Evolutionary conservation across 2,329 filamentous ascomycete species (phyloP).

Genomic region (Apiospora hydei): DNA sequence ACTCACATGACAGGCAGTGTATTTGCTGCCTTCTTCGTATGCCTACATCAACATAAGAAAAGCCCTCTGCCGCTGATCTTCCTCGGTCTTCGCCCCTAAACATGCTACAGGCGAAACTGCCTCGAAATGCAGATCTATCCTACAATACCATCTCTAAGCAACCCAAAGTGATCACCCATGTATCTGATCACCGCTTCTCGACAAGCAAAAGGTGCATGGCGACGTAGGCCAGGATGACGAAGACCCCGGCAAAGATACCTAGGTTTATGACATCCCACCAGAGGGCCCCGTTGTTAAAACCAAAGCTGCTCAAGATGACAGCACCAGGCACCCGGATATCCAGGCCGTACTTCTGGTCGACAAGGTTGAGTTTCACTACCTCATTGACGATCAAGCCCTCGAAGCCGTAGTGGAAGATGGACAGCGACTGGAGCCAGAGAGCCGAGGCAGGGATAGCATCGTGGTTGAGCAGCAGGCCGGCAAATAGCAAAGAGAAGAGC

Average conservation of each 20-base stretch:
- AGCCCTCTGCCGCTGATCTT: background rate
- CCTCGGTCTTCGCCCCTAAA: background rate
- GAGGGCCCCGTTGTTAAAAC: conserved; percentile 86
- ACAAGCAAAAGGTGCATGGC: conserved; percentile 95
- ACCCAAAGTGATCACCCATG: background rate
- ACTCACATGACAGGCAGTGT: background rate
- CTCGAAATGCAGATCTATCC: conserved; percentile 23
- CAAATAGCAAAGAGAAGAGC: conserved; percentile 95
- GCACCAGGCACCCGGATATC: conserved; percentile 96
- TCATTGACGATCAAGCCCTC: conserved; percentile 98
- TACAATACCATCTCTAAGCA: conserved; percentile 22
- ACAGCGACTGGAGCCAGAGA: conserved; percentile 89
- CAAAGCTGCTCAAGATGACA: conserved; percentile 92
- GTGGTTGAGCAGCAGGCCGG: conserved; percentile 92
- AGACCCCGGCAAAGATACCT: conserved; percentile 80
- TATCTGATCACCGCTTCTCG: conserved; percentile 72
- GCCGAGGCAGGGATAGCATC: conserved; percentile 87
- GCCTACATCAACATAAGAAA: conserved; percentile 19
- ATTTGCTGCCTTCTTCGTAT: conserved; percentile 22
- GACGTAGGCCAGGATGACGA: conserved; percentile 85
- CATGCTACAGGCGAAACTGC: background rate
- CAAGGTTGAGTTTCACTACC: conserved; percentile 85
- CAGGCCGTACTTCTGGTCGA: conserved; percentile 94
- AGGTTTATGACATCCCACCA: conserved; percentile 87
- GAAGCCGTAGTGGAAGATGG: conserved; percentile 98